These are phyloP conservation scores for Uncinocarpus reesii DNA, from an alignment of 2,329 filamentous ascomycete genomes.

Conservation along the genomic window DNA sequence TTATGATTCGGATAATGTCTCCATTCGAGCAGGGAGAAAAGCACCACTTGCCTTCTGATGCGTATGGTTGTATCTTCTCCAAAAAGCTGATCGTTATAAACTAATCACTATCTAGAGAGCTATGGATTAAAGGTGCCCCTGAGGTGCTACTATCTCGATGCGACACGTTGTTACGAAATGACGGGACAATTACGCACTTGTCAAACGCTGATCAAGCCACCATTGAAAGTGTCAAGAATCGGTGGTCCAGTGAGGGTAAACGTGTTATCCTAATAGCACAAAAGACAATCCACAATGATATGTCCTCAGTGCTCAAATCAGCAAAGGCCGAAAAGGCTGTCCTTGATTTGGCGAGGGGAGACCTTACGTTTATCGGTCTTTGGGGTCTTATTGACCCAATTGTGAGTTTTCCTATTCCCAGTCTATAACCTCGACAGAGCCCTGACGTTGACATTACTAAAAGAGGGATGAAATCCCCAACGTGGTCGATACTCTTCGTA, in stretches of 20 bases:
- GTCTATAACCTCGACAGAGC: neutral
- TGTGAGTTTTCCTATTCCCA: neutral
- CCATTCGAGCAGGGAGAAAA: conserved; percentile 16
- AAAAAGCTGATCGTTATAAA: neutral
- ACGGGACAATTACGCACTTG: conserved; percentile 46
- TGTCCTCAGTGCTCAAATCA: conserved; percentile 38
- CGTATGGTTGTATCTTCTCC: too few species aligned
- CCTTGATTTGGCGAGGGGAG: conserved; percentile 41
- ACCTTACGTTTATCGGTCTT: conserved; percentile 46
- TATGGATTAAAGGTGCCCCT: conserved; percentile 67
- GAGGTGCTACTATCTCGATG: conserved; percentile 61
- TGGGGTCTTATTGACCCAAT: conserved; percentile 52
- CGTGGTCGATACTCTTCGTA: conserved; percentile 52
- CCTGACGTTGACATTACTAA: neutral
- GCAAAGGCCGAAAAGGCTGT: conserved; percentile 49
- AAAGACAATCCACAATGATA: conserved; percentile 45
- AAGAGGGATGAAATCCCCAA: conserved; percentile 48
- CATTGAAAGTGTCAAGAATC: conserved; percentile 53
- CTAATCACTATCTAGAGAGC: conserved; percentile 24
- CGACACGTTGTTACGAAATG: conserved; percentile 45
- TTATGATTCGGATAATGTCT: conserved; percentile 57
- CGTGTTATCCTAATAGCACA: conserved; percentile 57
- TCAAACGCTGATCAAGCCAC: conserved; percentile 35
- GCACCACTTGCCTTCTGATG: conserved; percentile 23
- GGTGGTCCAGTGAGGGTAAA: conserved; percentile 58